Evolutionary conservation across 148 eudicot species (phyloP).

Genomic region (Heliamphora exappendiculata): DNA sequence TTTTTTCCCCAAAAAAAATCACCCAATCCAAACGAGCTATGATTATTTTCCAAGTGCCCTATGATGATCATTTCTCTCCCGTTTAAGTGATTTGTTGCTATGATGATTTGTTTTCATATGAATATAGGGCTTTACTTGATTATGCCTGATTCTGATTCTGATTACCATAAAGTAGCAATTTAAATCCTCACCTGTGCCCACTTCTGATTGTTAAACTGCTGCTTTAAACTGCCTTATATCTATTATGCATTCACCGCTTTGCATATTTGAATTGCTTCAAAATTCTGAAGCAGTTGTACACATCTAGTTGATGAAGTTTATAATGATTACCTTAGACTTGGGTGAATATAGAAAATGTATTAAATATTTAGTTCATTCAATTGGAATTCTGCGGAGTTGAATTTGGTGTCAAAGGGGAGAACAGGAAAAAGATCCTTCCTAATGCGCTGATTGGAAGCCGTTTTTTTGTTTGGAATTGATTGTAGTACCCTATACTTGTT

Average conservation of each 20-base stretch:
- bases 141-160: background rate
- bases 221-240: too few species aligned
- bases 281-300: background rate
- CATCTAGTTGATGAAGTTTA: background rate
- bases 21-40: too few species aligned
- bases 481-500: background rate
- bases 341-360: background rate
- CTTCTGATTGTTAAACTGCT: too few species aligned
- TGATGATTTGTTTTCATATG: background rate
- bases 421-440: background rate
- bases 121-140: background rate
- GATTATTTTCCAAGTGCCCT: too few species aligned
- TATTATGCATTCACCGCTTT: too few species aligned
- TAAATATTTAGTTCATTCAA: background rate
- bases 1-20: too few species aligned
- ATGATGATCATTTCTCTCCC: too few species aligned
- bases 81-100: background rate
- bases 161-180: background rate
- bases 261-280: background rate
- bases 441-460: background rate
- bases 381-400: background rate
- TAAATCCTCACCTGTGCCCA: background rate
- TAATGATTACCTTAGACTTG: too few species aligned
- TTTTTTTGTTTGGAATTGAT: background rate
- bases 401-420: background rate